Conservation (phyloP, 2,329 filamentous ascomycete genomes). For the Xylaria digitata region DNA sequence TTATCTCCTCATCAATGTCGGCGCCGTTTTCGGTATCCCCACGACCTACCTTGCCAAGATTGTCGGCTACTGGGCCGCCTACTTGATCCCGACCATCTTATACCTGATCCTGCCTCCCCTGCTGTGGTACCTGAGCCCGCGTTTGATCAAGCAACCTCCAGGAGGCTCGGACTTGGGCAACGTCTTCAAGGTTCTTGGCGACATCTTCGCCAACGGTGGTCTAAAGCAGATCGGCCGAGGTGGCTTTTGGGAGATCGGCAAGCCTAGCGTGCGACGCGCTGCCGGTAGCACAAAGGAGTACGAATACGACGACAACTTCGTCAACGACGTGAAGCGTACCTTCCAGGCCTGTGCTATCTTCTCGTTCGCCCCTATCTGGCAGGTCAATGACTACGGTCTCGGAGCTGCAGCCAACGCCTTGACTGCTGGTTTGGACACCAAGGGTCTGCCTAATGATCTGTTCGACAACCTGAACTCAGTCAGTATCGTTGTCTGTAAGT, state of each 20-base stretch:
- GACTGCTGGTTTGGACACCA: slow-evolving; percentile 55
- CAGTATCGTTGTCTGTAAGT: slow-evolving; percentile 53
- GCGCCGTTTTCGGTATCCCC: slow-evolving; percentile 61
- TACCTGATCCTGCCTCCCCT: slow-evolving; percentile 70
- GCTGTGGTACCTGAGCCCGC: slow-evolving; percentile 67
- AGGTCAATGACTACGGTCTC: slow-evolving; percentile 54
- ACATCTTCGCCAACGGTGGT: slow-evolving; percentile 52
- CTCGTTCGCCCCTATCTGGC: slow-evolving; percentile 54
- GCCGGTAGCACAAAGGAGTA: slow-evolving; percentile 52
- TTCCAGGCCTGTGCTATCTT: slow-evolving; percentile 65
- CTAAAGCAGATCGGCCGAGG: slow-evolving; percentile 44
- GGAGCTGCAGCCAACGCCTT: slow-evolving; percentile 57
- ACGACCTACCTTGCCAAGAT: slow-evolving; percentile 64
- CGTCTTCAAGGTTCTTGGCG: slow-evolving; percentile 52
- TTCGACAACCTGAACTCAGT: slow-evolving; percentile 58
- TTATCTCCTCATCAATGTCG: slow-evolving; percentile 65
- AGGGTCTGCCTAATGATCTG: slow-evolving; percentile 58
- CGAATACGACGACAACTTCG: slow-evolving; percentile 71
- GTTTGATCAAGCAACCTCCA: slow-evolving; percentile 68
- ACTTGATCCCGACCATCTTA: slow-evolving; percentile 59
- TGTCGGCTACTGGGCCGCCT: slow-evolving; percentile 61
- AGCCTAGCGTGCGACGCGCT: slow-evolving; percentile 62
- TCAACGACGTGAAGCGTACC: slow-evolving; percentile 69
- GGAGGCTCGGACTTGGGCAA: slow-evolving; percentile 72
- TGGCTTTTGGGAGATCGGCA: slow-evolving; percentile 66